Evolutionary conservation across 2,329 filamentous ascomycete species (phyloP).

Genomic region (Periconia digitata): DNA sequence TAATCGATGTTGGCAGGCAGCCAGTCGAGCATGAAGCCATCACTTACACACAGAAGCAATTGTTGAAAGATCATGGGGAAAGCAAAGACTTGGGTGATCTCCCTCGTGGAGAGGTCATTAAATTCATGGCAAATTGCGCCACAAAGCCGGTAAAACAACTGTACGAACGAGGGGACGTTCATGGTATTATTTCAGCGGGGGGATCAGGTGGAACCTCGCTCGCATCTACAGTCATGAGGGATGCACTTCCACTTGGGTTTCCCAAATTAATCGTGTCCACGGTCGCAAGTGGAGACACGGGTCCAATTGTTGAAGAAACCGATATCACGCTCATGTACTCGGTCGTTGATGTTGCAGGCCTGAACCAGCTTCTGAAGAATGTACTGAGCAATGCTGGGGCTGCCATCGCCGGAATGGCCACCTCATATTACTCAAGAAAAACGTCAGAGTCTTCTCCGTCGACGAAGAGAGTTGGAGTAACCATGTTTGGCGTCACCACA

Average conservation of each 20-base stretch:
- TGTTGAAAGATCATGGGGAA: slow-evolving; percentile 40
- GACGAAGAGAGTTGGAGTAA: slow-evolving; percentile 61
- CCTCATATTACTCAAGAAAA: slow-evolving; percentile 40
- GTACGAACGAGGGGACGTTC: slow-evolving; percentile 44
- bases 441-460: neutral
- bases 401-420: slow-evolving; percentile 62
- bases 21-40: slow-evolving; percentile 50
- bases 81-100: slow-evolving; percentile 41
- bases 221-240: slow-evolving; percentile 62
- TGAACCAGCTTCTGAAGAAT: slow-evolving; percentile 60
- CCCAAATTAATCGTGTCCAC: slow-evolving; percentile 73
- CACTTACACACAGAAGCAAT: slow-evolving; percentile 45
- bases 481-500: slow-evolving; percentile 76
- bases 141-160: slow-evolving; percentile 47
- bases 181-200: slow-evolving; percentile 62
- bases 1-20: slow-evolving; percentile 60
- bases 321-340: slow-evolving; percentile 72
- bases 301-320: slow-evolving; percentile 65
- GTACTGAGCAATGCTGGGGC: slow-evolving; percentile 66
- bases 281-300: slow-evolving; percentile 67
- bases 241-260: slow-evolving; percentile 63
- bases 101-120: slow-evolving; percentile 58
- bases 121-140: slow-evolving; percentile 56
- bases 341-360: slow-evolving; percentile 69
- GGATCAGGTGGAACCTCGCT: slow-evolving; percentile 66